Conservation (phyloP, 139 green algal species). For the Haematococcus sp. region DNA sequence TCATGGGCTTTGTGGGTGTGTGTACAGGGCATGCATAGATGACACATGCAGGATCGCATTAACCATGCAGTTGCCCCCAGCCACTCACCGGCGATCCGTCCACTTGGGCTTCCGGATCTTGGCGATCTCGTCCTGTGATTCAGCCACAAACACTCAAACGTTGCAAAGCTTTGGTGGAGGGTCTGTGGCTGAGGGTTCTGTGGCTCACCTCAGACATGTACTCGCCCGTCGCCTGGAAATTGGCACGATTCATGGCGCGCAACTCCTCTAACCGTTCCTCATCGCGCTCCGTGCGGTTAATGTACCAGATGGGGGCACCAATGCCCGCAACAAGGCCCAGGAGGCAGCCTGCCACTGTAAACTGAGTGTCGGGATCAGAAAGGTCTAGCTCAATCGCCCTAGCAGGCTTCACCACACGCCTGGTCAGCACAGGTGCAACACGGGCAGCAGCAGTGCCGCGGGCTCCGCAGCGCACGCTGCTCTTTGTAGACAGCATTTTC, state of each 20-base stretch:
- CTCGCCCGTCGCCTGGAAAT: conserved; percentile 74
- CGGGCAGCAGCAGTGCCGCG: no score
- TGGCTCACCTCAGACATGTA: conserved; percentile 60
- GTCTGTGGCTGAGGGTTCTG: not conserved
- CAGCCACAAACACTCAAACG: not conserved
- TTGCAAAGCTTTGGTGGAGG: not conserved
- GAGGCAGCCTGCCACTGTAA: conserved; percentile 43
- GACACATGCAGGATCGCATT: no score
- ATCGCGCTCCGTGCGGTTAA: conserved; percentile 67
- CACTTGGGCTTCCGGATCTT: conserved; percentile 76
- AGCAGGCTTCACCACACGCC: conserved; percentile 3
- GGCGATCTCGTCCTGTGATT: conserved; percentile 74
- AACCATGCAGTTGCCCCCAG: not conserved
- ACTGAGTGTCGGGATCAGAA: conserved; percentile 63
- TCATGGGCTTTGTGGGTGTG: no score
- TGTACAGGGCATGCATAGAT: no score
- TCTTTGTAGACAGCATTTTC: not conserved
- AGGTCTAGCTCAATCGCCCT: conserved; percentile 76
- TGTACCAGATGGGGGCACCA: conserved; percentile 78
- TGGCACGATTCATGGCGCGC: conserved; percentile 75
- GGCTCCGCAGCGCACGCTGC: no score
- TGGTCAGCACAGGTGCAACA: no score
- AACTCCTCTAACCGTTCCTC: conserved; percentile 81
- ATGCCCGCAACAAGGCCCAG: conserved; percentile 43
- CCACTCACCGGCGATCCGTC: conserved; percentile 65